phyloP scores from a whole-genome alignment of 345 rosid species.

The Angophora floribunda region DNA sequence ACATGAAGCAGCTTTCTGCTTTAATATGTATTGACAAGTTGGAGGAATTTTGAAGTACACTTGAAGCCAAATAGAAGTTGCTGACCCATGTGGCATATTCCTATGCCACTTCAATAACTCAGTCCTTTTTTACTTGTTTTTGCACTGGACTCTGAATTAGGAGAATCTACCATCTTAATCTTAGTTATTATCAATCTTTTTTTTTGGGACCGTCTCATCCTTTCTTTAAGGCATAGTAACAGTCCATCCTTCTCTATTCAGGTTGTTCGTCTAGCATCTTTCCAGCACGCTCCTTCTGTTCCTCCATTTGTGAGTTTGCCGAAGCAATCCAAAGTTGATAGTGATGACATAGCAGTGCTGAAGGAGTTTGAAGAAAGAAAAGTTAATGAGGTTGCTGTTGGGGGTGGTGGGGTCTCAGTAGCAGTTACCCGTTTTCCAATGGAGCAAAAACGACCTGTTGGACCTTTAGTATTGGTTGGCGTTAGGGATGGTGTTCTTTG shows the following conservation, averaged over 20 bases:
- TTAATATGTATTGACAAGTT: not conserved
- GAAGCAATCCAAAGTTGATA: constrained; percentile 73
- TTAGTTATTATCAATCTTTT: not conserved
- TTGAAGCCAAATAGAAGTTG: not conserved
- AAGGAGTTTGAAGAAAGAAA: constrained; percentile 68
- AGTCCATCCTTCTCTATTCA: constrained; percentile 16
- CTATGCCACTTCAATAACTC: not conserved
- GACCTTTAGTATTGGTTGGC: constrained; percentile 91
- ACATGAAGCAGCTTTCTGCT: not conserved
- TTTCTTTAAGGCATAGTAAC: not conserved
- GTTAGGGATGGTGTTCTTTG: constrained; percentile 99
- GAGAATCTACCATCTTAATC: not conserved
- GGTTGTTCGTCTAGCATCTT: constrained; percentile 98
- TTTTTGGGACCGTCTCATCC: not conserved
- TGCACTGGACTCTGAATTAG: not conserved
- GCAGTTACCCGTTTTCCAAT: constrained; percentile 95
- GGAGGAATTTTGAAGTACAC: not conserved
- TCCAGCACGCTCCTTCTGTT: constrained; percentile 91
- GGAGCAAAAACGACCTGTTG: constrained; percentile 94
- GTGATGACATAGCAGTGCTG: constrained; percentile 43
- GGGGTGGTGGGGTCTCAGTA: constrained; percentile 98
- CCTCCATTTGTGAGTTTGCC: constrained; percentile 88
- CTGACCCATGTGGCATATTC: not conserved
- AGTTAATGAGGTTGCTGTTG: constrained; percentile 88
- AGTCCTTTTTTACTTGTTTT: not conserved